phyloP scores from a whole-genome alignment of 2,329 filamentous ascomycete genomes.

The Claviceps africana region DNA sequence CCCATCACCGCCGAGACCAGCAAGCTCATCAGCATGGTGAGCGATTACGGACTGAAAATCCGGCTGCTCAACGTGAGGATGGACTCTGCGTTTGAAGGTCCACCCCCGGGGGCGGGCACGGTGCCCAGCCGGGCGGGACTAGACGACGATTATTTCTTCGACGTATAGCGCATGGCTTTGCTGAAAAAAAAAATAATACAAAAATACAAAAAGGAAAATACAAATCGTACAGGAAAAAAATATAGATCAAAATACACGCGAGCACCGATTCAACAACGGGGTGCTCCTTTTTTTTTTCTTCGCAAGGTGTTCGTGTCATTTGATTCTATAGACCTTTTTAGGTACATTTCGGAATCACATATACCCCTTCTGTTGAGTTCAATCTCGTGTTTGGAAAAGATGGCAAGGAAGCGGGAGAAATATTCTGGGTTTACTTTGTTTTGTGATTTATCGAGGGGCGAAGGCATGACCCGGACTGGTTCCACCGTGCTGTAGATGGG shows the following conservation, averaged over 20 bases:
- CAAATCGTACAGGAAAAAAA: no score
- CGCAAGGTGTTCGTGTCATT: no score
- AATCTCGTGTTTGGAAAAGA: background rate
- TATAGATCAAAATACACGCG: no score
- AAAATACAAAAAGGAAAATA: no score
- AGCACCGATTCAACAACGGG: no score
- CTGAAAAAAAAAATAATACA: background rate
- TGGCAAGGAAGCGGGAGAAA: background rate
- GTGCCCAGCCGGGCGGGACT: slow-evolving; percentile 74
- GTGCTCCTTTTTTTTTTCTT: no score
- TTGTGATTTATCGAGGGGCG: no score
- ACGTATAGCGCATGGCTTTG: slow-evolving; percentile 34
- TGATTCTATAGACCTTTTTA: background rate
- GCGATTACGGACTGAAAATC: slow-evolving; percentile 86
- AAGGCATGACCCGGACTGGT: no score
- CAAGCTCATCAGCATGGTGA: slow-evolving; percentile 72
- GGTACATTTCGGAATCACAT: background rate
- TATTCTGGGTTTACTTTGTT: background rate
- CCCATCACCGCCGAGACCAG: slow-evolving; percentile 96
- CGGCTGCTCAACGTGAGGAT: slow-evolving; percentile 79
- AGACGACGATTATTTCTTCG: slow-evolving; percentile 90
- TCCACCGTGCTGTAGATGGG: background rate
- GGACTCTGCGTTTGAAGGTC: slow-evolving; percentile 58
- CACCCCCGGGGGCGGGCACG: slow-evolving; percentile 53
- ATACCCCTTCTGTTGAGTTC: background rate